phyloP scores from a whole-genome alignment of 2,329 filamentous ascomycete species.

The Penicillium sp. region DNA sequence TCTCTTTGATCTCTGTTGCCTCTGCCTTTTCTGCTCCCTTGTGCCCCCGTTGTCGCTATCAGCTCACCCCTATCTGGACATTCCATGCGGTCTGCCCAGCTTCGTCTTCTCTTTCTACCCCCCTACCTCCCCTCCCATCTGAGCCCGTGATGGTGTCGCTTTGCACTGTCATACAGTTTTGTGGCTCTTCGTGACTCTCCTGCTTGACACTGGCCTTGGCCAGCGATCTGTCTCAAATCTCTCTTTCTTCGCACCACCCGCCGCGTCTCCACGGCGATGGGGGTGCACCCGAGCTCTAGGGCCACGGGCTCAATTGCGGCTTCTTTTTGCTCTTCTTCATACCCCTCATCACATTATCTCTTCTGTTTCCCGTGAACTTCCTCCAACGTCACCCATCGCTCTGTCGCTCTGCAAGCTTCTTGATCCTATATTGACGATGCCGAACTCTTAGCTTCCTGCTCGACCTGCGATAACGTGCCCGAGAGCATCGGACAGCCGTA shows the following conservation, averaged over 20 bases:
- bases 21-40: constrained; percentile 16
- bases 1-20: constrained; percentile 17
- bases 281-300: constrained; percentile 12
- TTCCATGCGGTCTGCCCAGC: constrained; percentile 15
- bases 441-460: constrained; percentile 33
- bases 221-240: constrained; percentile 16
- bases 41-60: constrained; percentile 15
- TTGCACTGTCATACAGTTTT: constrained; percentile 19
- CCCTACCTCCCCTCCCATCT: not conserved
- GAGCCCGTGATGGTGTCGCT: constrained; percentile 14
- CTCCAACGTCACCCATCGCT: constrained; percentile 18
- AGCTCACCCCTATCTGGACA: constrained; percentile 12
- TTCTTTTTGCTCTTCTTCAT: not conserved
- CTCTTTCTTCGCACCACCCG: constrained; percentile 17
- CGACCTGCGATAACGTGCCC: constrained; percentile 5
- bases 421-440: constrained; percentile 38
- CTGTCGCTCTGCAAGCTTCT: constrained; percentile 21
- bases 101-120: constrained; percentile 12
- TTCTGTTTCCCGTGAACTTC: constrained; percentile 22
- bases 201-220: constrained; percentile 13
- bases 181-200: constrained; percentile 14
- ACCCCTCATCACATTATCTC: constrained; percentile 14
- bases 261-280: constrained; percentile 10
- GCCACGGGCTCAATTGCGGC: constrained; percentile 13
- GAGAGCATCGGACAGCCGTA: not conserved